Evolutionary conservation across 352 stramenopile genomes (phyloP).

Genomic region (Phytophthora ramorum): DNA sequence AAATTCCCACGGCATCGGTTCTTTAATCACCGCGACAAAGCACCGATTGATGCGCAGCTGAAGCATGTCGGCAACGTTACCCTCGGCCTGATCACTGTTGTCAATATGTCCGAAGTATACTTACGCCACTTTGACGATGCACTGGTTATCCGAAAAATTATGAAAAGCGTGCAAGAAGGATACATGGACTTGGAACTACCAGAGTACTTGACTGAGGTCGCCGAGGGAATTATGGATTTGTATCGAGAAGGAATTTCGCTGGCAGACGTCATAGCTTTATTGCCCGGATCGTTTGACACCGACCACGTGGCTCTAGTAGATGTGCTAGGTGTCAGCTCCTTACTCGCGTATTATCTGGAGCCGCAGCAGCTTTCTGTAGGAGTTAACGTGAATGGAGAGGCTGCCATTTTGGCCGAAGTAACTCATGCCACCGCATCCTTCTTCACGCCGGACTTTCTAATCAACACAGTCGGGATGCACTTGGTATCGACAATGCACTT

Average conservation of each 20-base stretch:
- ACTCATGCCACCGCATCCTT: constrained; percentile 35
- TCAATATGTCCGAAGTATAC: constrained; percentile 36
- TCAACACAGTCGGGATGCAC: constrained; percentile 45
- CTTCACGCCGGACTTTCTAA: constrained; percentile 41
- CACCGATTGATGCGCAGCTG: constrained; percentile 28
- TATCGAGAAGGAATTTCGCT: constrained; percentile 41
- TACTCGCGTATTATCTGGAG: constrained; percentile 36
- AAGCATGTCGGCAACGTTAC: constrained; percentile 28
- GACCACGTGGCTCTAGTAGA: constrained; percentile 43
- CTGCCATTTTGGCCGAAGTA: constrained; percentile 47
- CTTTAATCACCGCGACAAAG: constrained; percentile 16
- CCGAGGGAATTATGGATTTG: constrained; percentile 26
- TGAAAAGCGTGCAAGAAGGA: constrained; percentile 45
- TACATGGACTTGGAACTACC: constrained; percentile 28
- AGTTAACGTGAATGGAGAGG: constrained; percentile 45
- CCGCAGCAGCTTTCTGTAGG: constrained; percentile 45
- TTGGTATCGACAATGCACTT: constrained; percentile 38
- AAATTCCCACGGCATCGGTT: constrained; percentile 32
- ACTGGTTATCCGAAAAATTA: constrained; percentile 43
- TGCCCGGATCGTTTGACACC: constrained; percentile 33
- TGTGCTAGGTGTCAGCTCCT: constrained; percentile 28
- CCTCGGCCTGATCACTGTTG: constrained; percentile 26
- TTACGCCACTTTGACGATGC: constrained; percentile 44
- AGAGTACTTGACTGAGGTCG: constrained; percentile 32
- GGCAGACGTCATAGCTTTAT: constrained; percentile 23